Percentiles rank a stretch among this genome's conserved stretches.
Conservation (phyloP, 495 filamentous ascomycete species). For the Hyphodiscus hymeniophilus region DNA sequence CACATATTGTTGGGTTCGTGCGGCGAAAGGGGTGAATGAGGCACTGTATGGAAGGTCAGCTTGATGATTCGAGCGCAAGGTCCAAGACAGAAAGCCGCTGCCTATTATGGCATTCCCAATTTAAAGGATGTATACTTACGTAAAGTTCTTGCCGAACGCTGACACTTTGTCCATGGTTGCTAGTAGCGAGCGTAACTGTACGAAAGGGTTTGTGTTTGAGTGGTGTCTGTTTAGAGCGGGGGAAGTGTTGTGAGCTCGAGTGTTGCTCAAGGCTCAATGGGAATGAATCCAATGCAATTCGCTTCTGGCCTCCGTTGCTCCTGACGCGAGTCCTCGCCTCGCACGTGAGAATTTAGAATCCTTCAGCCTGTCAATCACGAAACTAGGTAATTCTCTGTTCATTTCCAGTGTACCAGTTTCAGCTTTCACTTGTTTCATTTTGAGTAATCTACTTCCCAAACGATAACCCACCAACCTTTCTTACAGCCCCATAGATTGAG, state of each 20-base stretch:
- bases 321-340: too few relatives aligned
- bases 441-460: conserved; percentile 20
- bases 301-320: too few relatives aligned
- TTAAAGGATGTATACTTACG: conserved; percentile 34
- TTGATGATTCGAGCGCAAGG: conserved; percentile 12
- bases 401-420: too few relatives aligned
- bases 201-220: too few relatives aligned
- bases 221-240: too few relatives aligned
- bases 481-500: conserved; percentile 60
- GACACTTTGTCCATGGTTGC: conserved; percentile 34
- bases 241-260: too few relatives aligned
- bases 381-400: too few relatives aligned
- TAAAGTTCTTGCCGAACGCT: conserved; percentile 61
- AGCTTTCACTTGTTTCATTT: not conserved
- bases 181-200: too few relatives aligned
- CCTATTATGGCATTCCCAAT: conserved; percentile 4
- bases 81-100: conserved; percentile 10
- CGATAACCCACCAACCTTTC: conserved; percentile 29
- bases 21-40: conserved; percentile 81
- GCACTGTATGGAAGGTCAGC: conserved; percentile 33
- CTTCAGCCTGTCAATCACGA: too few relatives aligned
- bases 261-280: too few relatives aligned
- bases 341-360: too few relatives aligned
- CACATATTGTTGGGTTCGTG: conserved; percentile 90
- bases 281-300: too few relatives aligned